These are phyloP conservation scores for Starmerella tilneyi DNA, from an alignment of 805 yeast species.

Conservation along the genomic window DNA sequence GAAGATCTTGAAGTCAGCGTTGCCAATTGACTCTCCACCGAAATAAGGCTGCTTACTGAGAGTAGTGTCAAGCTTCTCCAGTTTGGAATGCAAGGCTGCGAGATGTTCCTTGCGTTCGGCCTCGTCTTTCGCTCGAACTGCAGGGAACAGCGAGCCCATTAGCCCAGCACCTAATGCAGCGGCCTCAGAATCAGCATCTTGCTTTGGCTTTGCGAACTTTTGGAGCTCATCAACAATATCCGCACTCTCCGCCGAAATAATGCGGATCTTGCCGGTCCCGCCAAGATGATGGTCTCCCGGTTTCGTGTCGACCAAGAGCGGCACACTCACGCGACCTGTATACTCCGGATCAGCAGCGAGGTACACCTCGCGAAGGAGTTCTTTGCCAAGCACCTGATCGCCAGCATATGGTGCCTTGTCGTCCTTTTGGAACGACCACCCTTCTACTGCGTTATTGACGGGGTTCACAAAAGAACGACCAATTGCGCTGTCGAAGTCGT, in stretches of 20 bases:
- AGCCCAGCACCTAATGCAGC: conserved; percentile 48
- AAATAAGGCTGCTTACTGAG: conserved; percentile 37
- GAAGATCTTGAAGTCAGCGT: conserved; percentile 76
- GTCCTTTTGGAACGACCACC: conserved; percentile 69
- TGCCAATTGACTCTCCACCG: conserved; percentile 60
- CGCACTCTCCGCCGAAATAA: conserved; percentile 83
- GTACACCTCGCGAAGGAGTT: conserved; percentile 60
- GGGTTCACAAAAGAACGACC: conserved; percentile 68
- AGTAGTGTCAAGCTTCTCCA: conserved; percentile 36
- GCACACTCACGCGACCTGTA: conserved; percentile 79
- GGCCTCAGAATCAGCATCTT: conserved; percentile 35
- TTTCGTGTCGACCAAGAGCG: conserved; percentile 83
- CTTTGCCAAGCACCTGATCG: conserved; percentile 51
- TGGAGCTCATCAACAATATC: conserved; percentile 71
- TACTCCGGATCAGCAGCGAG: conserved; percentile 65
- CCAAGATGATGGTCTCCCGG: conserved; percentile 38
- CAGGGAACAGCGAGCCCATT: conserved; percentile 68
- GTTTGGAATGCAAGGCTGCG: conserved; percentile 42
- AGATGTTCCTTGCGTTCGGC: conserved; percentile 53
- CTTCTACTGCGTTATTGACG: conserved; percentile 71
- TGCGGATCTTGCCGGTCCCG: conserved; percentile 27
- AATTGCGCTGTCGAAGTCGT: conserved; percentile 47
- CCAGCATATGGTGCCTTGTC: conserved; percentile 38
- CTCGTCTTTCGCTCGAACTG: conserved; percentile 70
- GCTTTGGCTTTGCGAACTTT: conserved; percentile 49